Base-by-base conservation (phyloP, 1,139 yeast species). In the Pichia cactophila region DNA sequence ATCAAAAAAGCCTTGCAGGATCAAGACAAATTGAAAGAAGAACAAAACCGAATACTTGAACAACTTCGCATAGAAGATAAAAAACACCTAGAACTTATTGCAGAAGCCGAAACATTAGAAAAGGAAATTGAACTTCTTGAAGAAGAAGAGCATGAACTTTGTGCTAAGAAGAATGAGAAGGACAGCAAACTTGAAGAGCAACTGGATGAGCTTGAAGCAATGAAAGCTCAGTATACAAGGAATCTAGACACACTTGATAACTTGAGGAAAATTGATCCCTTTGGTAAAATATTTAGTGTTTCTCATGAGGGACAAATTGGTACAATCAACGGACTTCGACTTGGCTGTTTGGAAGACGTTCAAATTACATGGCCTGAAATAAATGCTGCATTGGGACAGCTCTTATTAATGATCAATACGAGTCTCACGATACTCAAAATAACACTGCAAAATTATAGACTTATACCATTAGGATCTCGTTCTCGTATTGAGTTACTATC, bases 301-400 rank as follows among this genome's bases (percentile, higher is more conserved):
- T 85, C 94, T 0, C 84, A 81, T 57, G 88, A 85, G 49, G 92
- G 92, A 9, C 79, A 79, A 45, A 87, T 85, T 67, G 97, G 95
- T 1, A 85, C 94, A 0, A 90, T 92, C 29, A 90, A 90, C 64
- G 95, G 92, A 0, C 72, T 87, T 43, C 69, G 96, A 50, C 65
- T 92, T 14, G 98, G 97, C 0, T 69, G 80, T 26, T 62, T 79
- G 43, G 77, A 77, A 43, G 75, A 73, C 1, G 69, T 73, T 52
- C 75, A 71, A 48, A 80, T 90, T 0, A 86, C 94, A 3, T 89
- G 96, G 95, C 80, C 87, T 46, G 98, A 92, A 59, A 81, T 89
- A 41, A 92, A 90, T 62, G 94, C 95, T 1, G 97, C 96, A 0
- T 69, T 92, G 64, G 98, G 98, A 0, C 96, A 90, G 59, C 70